Percentiles rank a stretch among this genome's conserved stretches.
Conservation (phyloP, 257 asterid genomes). For the Solanum tarapatanum region DNA sequence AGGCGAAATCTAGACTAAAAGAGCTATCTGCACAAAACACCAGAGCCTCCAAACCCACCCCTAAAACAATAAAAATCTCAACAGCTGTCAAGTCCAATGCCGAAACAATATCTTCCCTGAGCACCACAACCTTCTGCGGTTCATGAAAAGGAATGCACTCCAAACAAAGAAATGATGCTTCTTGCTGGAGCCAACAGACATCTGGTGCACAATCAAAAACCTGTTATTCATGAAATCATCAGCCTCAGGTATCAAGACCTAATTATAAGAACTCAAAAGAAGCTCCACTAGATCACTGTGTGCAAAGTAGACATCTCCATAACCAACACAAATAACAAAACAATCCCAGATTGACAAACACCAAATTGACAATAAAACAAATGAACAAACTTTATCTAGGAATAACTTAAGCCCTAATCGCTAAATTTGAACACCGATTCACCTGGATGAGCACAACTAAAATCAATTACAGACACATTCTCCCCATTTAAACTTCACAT, state of each 20-base stretch:
- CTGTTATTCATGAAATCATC: slow-evolving; percentile 34
- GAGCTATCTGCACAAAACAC: slow-evolving; percentile 3
- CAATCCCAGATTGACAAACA: background rate
- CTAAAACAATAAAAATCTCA: slow-evolving; percentile 1
- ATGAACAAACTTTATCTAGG: background rate
- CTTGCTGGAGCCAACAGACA: slow-evolving; percentile 80
- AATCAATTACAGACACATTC: background rate
- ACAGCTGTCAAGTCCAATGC: slow-evolving; percentile 70
- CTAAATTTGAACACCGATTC: background rate
- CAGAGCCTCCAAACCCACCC: slow-evolving; percentile 5
- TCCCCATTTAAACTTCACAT: background rate
- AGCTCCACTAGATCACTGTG: background rate
- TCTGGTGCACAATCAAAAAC: slow-evolving; percentile 63
- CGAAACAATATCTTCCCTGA: slow-evolving; percentile 49
- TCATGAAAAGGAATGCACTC: slow-evolving; percentile 67
- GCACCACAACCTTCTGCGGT: slow-evolving; percentile 65
- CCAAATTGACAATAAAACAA: background rate
- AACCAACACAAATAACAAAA: background rate
- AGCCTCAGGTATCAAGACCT: slow-evolving; percentile 7
- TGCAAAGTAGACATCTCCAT: background rate
- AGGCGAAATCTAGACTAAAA: background rate
- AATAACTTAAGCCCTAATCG: background rate
- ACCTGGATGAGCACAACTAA: background rate
- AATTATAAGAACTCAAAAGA: background rate
- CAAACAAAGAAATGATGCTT: slow-evolving; percentile 50